These are phyloP conservation scores for Halenospora varia DNA, from an alignment of 495 filamentous ascomycete species.

Conservation along the genomic window DNA sequence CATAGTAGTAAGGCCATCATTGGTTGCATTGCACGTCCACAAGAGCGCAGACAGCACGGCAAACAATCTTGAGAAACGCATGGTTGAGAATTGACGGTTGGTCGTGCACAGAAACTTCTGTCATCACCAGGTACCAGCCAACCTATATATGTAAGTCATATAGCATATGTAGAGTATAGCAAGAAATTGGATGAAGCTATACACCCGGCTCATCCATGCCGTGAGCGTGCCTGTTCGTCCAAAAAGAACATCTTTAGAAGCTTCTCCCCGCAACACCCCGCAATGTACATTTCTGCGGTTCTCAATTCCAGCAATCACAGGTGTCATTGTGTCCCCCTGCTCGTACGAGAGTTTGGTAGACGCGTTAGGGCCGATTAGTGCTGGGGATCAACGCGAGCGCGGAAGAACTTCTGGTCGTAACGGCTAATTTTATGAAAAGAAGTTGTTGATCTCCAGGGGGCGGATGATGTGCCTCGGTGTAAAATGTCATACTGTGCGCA, in stretches of 20 bases:
- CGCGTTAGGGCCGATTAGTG: not conserved
- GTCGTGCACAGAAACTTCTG: not conserved
- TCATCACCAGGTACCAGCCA: not conserved
- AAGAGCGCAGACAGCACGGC: constrained; percentile 15
- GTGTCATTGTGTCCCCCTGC: not conserved
- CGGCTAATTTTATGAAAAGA: not conserved
- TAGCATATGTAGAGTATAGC: constrained; percentile 1
- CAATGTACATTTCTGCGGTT: not conserved
- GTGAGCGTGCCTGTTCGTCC: not conserved
- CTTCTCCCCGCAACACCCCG: not conserved
- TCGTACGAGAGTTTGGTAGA: not conserved
- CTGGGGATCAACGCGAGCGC: not conserved
- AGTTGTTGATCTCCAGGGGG: not conserved
- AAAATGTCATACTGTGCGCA: no score
- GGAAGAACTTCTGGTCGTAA: not conserved
- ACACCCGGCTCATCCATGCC: not conserved
- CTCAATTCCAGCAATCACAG: constrained; percentile 19
- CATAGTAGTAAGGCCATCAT: constrained; percentile 17
- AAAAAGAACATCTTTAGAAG: not conserved
- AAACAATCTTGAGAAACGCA: constrained; percentile 16
- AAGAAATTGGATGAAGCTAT: not conserved
- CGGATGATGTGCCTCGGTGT: no score
- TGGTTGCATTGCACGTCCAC: constrained; percentile 13
- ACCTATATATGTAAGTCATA: constrained; percentile 14
- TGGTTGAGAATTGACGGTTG: constrained; percentile 1